Base-by-base conservation (phyloP, 306 rosid genomes). In the Rosa lucieae region DNA sequence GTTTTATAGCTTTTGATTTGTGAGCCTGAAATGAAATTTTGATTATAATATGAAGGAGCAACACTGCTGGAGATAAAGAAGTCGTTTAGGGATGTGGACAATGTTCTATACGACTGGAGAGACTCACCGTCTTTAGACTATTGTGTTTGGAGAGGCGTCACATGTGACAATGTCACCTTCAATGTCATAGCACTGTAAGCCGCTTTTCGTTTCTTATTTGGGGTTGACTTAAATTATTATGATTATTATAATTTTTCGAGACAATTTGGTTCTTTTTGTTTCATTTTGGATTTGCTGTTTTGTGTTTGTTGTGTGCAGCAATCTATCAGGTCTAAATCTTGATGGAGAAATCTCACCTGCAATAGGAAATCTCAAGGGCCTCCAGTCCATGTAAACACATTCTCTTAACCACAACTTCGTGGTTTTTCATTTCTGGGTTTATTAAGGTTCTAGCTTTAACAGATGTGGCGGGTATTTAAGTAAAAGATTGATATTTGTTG, bases 261-360 rank as follows among this genome's bases (percentile, higher is more conserved):
- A 58, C 55, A 70, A 40, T 23, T 18, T 74, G 62, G 43, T 46
- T 20, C 40, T 63, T 78, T 63, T 78, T 67, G 78, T 65, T 73
- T 35, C n/a, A 17, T 52, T 42, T 11, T 23, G 65, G 43, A 15
- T 26, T 39, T 69, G 56, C 12, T 66, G 23, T 48, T 14, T 44
- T 65, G 40, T 15, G 71, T 63, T 62, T 37, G 78, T 53, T 85
- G 23, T 84, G 70, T 80, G 79, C 86, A 96, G 99, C 74, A 96
- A 96, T 82, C 92, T 96, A 47, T 90, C 99, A 0, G 89, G 97
- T 29, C 82, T 93, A 52, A 96, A 90, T 86, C 97, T 96, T 73
- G 96, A 87, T 39, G 99, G 99, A 1, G 98, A 96, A 87, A 89
- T 96, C 77, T 93, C 99, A 68, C 93, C 98, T 59, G 89, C 96